Evolutionary conservation across 2,329 filamentous ascomycete genomes (phyloP).

Genomic region (Botrytis pseudocinerea): DNA sequence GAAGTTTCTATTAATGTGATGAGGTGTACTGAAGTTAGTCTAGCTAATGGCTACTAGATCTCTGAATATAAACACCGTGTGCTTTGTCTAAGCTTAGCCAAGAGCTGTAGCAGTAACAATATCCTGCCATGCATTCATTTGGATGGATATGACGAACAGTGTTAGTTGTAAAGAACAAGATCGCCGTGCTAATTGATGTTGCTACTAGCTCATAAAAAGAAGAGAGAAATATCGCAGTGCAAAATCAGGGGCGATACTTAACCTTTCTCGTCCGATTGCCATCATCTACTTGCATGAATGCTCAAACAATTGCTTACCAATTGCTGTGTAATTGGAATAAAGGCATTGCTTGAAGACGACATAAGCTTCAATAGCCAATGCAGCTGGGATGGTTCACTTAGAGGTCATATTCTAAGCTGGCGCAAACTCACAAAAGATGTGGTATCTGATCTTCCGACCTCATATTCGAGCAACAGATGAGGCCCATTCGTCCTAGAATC

Average conservation of each 20-base stretch:
- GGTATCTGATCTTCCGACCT: neutral
- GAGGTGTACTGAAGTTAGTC: neutral
- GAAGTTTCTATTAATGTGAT: neutral
- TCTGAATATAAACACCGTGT: neutral
- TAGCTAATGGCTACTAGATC: neutral
- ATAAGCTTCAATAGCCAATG: neutral
- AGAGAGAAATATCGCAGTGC: neutral
- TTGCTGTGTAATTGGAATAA: neutral
- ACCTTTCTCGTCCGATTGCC: neutral
- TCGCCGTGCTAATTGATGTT: too few relatives aligned
- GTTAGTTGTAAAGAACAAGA: neutral
- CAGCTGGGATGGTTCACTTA: neutral
- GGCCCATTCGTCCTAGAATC: neutral
- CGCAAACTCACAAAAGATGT: neutral
- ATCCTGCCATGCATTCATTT: neutral
- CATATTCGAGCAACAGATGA: neutral
- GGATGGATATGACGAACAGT: neutral
- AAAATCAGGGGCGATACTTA: neutral
- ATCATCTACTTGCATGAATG: neutral
- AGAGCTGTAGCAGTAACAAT: neutral
- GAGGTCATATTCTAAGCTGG: neutral
- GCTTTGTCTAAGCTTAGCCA: neutral
- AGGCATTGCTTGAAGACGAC: neutral
- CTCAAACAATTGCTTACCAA: neutral
- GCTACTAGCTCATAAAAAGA: neutral